Evolutionary conservation across 2,329 filamentous ascomycete genomes (phyloP).

Genomic region (Ophiostoma tasmaniense): DNA sequence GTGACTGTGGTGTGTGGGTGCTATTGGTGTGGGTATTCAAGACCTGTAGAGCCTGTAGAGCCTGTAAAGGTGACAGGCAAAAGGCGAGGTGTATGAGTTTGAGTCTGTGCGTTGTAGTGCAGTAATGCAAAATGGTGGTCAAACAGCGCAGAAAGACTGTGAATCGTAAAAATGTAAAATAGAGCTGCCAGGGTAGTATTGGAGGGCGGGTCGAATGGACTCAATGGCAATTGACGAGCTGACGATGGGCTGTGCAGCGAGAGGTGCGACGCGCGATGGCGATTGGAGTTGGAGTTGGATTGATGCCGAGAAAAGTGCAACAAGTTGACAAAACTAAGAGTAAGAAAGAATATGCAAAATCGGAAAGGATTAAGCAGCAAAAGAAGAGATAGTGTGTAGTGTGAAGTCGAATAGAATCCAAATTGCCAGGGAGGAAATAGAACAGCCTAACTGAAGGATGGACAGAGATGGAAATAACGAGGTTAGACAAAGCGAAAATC

Average conservation of each 20-base stretch:
- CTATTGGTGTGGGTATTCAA: background rate
- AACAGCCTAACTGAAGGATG: background rate
- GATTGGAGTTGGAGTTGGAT: background rate
- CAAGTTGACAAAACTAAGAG: background rate
- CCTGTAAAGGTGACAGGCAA: background rate
- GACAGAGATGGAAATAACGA: constrained; percentile 19
- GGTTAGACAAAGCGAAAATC: constrained; percentile 3
- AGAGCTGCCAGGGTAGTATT: constrained; percentile 12
- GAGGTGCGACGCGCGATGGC: constrained; percentile 6
- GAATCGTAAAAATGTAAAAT: background rate
- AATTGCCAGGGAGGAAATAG: background rate
- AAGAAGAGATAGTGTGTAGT: background rate
- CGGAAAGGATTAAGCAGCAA: background rate
- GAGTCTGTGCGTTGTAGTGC: background rate
- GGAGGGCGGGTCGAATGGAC: constrained; percentile 9
- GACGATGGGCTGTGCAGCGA: background rate
- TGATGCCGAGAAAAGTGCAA: background rate
- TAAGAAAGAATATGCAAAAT: background rate
- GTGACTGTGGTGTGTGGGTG: background rate
- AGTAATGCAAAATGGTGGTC: background rate
- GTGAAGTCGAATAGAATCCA: background rate
- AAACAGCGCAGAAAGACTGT: background rate
- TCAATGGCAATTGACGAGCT: constrained; percentile 10
- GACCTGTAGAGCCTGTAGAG: background rate
- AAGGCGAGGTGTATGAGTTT: background rate